Evolutionary conservation across 2,329 filamentous ascomycete species (phyloP), one percentile per base, ranked within the genome.

Genomic region (Blumeriella jaapii): DNA sequence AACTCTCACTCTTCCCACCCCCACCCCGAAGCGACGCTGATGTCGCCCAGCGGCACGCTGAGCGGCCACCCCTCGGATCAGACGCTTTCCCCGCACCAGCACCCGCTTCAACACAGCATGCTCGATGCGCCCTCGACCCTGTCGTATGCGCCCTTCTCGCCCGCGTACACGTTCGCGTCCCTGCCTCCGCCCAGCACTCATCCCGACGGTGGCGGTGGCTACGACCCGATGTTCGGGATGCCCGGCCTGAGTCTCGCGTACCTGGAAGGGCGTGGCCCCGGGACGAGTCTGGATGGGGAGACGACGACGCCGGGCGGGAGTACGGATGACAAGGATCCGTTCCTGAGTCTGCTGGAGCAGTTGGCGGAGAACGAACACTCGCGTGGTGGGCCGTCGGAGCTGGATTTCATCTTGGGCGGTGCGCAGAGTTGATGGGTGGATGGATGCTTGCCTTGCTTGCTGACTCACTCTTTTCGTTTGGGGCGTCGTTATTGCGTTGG

Each of bases 281-380:
- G 22, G 22, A 24, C 22, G 12, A 9, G 9, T n/a, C 9, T 9
- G 3, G 22, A 3, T n/a, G 65, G 61, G 2, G 67, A 65, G 2
- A 62, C 63, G 1, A 65, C 60, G 0, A 66, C 65, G 2, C 62
- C 57, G 0, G 64, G 62, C 2, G 18, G 25, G 12, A 26, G 24
- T 1, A 28, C 32, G 7, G 32, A 34, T 29, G 69, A 89, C 46
- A 86, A 82, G 48, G 84, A 91, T 52, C 82, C 83, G 0, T 91
- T 93, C 52, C 58, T 91, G 25, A 82, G 73, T 42, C 59, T 91
- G 26, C 61, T 91, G 22, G 83, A 91, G 55, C 82, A 91, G 59
- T 65, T 91, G 39, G 83, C 82, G 0, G 82, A 91, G 57, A 86
- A 84, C 50, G 82, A 89, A 57, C 71, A 81, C 34, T 65, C 67